phyloP scores from a whole-genome alignment of 2,329 filamentous ascomycete species.

The Fusarium protoensiforme region DNA sequence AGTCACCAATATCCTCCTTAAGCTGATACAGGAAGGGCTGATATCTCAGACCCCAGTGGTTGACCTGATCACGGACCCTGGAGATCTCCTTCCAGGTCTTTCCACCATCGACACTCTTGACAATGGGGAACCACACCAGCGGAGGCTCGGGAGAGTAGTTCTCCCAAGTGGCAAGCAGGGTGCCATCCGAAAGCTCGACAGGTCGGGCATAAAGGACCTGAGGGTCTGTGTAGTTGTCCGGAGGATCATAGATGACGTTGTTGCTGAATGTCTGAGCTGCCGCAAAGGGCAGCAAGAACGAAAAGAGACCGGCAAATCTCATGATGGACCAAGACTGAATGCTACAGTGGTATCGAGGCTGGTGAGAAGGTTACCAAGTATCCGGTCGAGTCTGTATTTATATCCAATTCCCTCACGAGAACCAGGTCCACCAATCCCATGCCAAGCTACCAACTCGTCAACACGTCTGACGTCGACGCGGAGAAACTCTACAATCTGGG shows the following conservation, averaged over 20 bases:
- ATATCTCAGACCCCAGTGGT: conserved; percentile 74
- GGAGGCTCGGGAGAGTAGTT: conserved; percentile 68
- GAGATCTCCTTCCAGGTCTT: conserved; percentile 72
- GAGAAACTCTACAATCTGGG: conserved; percentile 27
- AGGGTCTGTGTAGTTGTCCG: conserved; percentile 55
- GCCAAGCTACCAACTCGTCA: background rate
- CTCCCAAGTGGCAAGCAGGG: conserved; percentile 65
- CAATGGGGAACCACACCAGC: conserved; percentile 65
- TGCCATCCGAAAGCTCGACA: conserved; percentile 57
- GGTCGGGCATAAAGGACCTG: conserved; percentile 57
- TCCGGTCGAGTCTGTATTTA: conserved; percentile 6
- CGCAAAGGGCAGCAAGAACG: conserved; percentile 27
- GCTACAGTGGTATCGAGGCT: conserved; percentile 9
- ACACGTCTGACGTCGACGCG: conserved; percentile 8
- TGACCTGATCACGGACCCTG: conserved; percentile 70
- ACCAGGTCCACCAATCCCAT: conserved; percentile 10
- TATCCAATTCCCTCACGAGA: conserved; percentile 7
- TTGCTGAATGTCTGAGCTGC: conserved; percentile 36
- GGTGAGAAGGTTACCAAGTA: background rate
- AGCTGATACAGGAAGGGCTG: conserved; percentile 77
- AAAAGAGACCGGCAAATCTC: conserved; percentile 26
- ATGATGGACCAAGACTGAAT: conserved; percentile 13
- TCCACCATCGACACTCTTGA: conserved; percentile 63
- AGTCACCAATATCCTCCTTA: conserved; percentile 66
- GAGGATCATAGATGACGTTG: conserved; percentile 55